Evolutionary conservation across 2,329 filamentous ascomycete species (phyloP), one percentile per base, ranked within the genome.

Genomic region (Penicillium sp.): DNA sequence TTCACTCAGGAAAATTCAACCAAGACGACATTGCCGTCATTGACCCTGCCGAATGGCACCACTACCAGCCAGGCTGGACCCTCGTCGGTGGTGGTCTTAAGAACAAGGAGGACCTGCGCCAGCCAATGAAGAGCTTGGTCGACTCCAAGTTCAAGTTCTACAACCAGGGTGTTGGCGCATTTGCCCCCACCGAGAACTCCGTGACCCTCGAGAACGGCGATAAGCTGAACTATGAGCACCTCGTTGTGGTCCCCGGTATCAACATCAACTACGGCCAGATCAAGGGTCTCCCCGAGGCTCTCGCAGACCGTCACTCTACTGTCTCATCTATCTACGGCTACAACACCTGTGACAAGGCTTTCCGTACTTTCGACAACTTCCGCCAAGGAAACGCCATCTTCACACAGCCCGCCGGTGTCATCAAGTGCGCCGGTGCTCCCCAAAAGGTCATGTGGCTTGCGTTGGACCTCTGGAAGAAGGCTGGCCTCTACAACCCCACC

Each of bases 31-130:
- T 89, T 56, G 86, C 86, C 27, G 64, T 89, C 24, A 73, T 89
- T 42, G 86, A 89, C 59, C 86, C 86, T 0, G 79, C 86, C 1
- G 67, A 73, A 59, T 86, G 79, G 77, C 86, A 89, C 66, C 79
- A 89, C 72, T 89, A 88, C 67, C 86, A 89, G 69, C 85, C 86
- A 1, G 86, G 86, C 50, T 89, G 86, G 86, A 89, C 86, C 2
- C 76, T 89, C 1, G 86, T 88, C 2, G 86, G 86, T 42, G 85
- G 83, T 38, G 86, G 86, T 3, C 76, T 89, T 38, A 88, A 88
- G 71, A 80, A 76, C 44, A 86, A 85, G 66, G 75, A 86, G 58
- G 79, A 86, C 22, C 71, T 88, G 52, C 79, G 80, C 44, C 71
- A 74, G 52, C 81, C 80, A 1, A 66, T 87, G 38, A 63, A 73